These are phyloP conservation scores for Wallacemonas collosoma DNA, from an alignment of 208 protist genomes.

Conservation along the genomic window DNA sequence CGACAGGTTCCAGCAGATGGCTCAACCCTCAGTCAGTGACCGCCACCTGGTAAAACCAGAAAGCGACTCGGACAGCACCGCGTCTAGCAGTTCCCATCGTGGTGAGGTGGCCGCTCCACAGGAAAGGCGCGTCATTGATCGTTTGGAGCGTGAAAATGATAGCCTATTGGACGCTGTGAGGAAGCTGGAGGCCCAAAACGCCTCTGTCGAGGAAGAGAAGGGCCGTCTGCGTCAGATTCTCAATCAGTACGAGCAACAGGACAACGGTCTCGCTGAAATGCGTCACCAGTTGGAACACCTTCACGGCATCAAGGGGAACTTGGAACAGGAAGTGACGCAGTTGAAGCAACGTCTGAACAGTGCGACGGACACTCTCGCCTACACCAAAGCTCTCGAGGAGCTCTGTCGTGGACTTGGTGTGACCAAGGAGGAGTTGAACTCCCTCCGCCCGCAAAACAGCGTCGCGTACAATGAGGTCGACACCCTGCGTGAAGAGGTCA, in stretches of 20 bases:
- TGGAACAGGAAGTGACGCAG: slow-evolving; percentile 81
- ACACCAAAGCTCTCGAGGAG: slow-evolving; percentile 81
- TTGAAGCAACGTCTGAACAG: slow-evolving; percentile 76
- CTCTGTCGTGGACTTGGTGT: slow-evolving; percentile 79
- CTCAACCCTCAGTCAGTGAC: background rate
- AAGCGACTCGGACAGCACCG: slow-evolving; percentile 12
- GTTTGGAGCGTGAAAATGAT: slow-evolving; percentile 78
- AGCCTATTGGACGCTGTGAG: slow-evolving; percentile 65
- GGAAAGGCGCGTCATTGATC: slow-evolving; percentile 25
- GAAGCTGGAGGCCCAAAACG: slow-evolving; percentile 64
- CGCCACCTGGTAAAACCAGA: slow-evolving; percentile 10
- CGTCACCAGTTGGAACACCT: slow-evolving; percentile 59
- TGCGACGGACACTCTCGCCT: slow-evolving; percentile 85
- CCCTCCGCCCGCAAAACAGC: slow-evolving; percentile 60
- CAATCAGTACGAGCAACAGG: slow-evolving; percentile 73
- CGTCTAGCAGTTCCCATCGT: background rate
- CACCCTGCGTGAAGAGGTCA: slow-evolving; percentile 74
- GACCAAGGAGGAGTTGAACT: slow-evolving; percentile 88
- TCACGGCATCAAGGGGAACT: slow-evolving; percentile 57
- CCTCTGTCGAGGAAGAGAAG: slow-evolving; percentile 73
- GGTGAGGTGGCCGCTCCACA: background rate
- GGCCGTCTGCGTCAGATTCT: slow-evolving; percentile 51
- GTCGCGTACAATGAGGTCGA: slow-evolving; percentile 79
- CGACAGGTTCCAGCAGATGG: background rate
- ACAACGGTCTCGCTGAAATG: slow-evolving; percentile 73